Evolutionary conservation across 2,329 filamentous ascomycete genomes (phyloP), one percentile per base, ranked within the genome.

Genomic region (Blastomyces silverae): DNA sequence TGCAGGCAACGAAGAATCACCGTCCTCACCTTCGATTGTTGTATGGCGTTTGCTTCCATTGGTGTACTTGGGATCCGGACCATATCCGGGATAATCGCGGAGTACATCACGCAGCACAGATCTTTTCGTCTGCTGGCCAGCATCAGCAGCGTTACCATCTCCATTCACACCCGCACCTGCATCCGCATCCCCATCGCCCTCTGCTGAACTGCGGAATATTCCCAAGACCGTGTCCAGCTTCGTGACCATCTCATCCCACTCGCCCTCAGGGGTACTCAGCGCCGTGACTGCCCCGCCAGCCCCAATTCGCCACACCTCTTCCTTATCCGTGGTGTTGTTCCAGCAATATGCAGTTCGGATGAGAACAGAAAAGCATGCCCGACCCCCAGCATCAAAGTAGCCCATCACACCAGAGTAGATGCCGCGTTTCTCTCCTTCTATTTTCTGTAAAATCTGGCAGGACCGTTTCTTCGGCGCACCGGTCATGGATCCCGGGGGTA

Each of bases 401-500:
- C 93, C 93, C 62, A 97, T 84, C 0, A 95, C 89, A 22, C 93
- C 92, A 8, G 91, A 91, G 77, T 97, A 97, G 62, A 97, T 77
- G 39, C 90, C 87, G 62, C 93, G 81, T 65, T 79, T 77, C 4
- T 80, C 74, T 20, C 76, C 77, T 76, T 96, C 92, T 53, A 96
- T 82, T 2, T 82, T 78, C 65, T 83, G 81, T 31, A 97, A 80
- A 59, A 97, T 83, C 79, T 96, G 88, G 75, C 92, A 97, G 68
- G 89, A 93, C 58, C 93, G 85, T 77, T 92, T 92, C 81, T 97
- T 97, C 0, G 93, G 93, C 0, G 93, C 93, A 6, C 93, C 93
- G 2, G 93, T 97, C 93, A 97, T 97, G 71, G 89, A 93, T 0
- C 93, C 93, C 0, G 93, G 92, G 0, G 93, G 93, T 0, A 97